Percentiles rank a stretch among this genome's conserved stretches.
Conservation (phyloP, 1,284 basidiomycete species). For the Ustilago bromivora region DNA sequence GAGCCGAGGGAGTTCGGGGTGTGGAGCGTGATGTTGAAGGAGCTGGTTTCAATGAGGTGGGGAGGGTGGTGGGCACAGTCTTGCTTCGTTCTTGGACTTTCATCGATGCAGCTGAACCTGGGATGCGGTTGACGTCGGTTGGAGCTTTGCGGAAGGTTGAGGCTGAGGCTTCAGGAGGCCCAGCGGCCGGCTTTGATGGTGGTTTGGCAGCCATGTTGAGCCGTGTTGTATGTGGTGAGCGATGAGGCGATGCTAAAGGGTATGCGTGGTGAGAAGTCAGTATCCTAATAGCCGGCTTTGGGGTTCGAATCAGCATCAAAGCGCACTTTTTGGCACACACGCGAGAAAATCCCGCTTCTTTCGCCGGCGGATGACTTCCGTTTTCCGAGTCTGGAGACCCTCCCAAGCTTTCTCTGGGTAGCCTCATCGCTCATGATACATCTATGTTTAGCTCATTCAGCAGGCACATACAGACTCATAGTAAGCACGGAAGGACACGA, state of each 20-base stretch:
- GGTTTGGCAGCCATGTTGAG: conserved; percentile 1
- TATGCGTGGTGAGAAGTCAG: neutral
- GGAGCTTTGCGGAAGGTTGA: conserved; percentile 27
- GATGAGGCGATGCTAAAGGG: neutral
- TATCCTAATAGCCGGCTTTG: neutral
- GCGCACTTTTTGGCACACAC: conserved; percentile 13
- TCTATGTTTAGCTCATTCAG: neutral
- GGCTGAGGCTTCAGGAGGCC: neutral
- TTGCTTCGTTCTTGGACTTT: conserved; percentile 32
- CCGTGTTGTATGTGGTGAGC: neutral
- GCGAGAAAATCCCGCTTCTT: conserved; percentile 1
- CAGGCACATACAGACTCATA: neutral
- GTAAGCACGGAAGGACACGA: neutral
- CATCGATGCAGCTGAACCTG: conserved; percentile 42
- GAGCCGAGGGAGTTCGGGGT: neutral
- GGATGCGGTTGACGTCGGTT: conserved; percentile 32
- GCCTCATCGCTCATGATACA: neutral
- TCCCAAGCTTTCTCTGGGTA: neutral
- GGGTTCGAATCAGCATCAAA: conserved; percentile 3
- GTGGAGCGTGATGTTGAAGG: neutral
- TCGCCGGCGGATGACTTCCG: conserved; percentile 2
- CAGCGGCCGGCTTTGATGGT: neutral
- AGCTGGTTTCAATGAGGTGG: neutral
- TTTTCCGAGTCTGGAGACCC: neutral
- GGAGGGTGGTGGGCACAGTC: too few relatives aligned